Percentiles rank a stretch among this genome's conserved stretches.
These are phyloP conservation scores for Phytophthora constricta DNA, from an alignment of 352 stramenopile species.

Conservation along the genomic window DNA sequence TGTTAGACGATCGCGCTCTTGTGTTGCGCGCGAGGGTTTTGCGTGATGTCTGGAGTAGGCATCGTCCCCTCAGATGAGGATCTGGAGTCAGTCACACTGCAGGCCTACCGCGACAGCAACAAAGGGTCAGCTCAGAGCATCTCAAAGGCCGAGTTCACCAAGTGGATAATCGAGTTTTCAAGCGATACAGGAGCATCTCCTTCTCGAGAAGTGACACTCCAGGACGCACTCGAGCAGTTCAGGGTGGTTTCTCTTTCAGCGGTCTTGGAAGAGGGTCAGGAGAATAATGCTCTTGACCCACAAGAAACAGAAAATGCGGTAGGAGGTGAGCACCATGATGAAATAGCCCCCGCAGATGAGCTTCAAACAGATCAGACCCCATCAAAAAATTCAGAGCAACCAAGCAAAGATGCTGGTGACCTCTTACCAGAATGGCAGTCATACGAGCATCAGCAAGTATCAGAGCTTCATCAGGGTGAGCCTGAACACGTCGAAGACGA, in stretches of 20 bases:
- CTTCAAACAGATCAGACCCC: too few species aligned
- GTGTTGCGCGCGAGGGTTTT: constrained; percentile 58
- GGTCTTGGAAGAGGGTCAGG: constrained; percentile 1
- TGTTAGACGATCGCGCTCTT: constrained; percentile 70
- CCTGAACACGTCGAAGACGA: too few species aligned
- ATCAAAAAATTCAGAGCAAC: too few species aligned
- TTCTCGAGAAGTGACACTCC: constrained; percentile 34
- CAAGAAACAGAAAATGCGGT: too few species aligned
- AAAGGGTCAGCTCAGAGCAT: constrained; percentile 64
- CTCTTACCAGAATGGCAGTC: too few species aligned
- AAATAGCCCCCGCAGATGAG: too few species aligned
- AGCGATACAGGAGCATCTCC: constrained; percentile 13
- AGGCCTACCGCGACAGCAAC: constrained; percentile 66
- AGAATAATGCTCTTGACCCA: too few species aligned
- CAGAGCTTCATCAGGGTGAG: too few species aligned
- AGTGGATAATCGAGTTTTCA: constrained; percentile 53
- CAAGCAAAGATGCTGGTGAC: too few species aligned
- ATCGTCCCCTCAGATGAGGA: constrained; percentile 59
- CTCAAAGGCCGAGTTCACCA: constrained; percentile 66
- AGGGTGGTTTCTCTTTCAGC: constrained; percentile 10
- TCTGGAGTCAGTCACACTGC: constrained; percentile 61
- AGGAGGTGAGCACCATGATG: too few species aligned
- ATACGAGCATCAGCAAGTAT: too few species aligned
- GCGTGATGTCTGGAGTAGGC: constrained; percentile 54
- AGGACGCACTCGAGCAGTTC: constrained; percentile 39